Evolutionary conservation across 352 stramenopile species (phyloP).

Genomic region (Phytophthora fragariaefolia): DNA sequence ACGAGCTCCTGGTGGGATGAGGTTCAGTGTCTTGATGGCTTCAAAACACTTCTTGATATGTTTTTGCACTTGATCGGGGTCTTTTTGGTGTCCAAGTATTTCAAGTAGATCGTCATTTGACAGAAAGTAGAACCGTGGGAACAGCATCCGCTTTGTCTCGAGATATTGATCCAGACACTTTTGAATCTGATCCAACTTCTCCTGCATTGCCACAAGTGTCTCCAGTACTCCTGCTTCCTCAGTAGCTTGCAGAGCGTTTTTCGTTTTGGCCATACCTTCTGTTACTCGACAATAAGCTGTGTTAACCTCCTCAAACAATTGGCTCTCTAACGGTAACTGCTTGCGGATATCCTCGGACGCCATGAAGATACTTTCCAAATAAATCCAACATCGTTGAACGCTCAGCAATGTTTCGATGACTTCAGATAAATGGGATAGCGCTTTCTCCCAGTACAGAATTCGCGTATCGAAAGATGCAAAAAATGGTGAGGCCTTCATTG

Average conservation of each 20-base stretch:
- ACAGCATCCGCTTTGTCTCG: slow-evolving; percentile 89
- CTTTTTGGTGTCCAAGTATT: slow-evolving; percentile 88
- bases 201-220: slow-evolving; percentile 83
- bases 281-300: slow-evolving; percentile 78
- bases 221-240: slow-evolving; percentile 63
- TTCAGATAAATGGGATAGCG: slow-evolving; percentile 88
- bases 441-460: slow-evolving; percentile 91
- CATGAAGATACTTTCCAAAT: slow-evolving; percentile 96
- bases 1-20: slow-evolving; percentile 68
- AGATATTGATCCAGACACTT: slow-evolving; percentile 90
- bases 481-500: slow-evolving; percentile 95
- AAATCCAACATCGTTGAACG: slow-evolving; percentile 96
- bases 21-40: slow-evolving; percentile 83
- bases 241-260: slow-evolving; percentile 78
- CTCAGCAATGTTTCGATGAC: slow-evolving; percentile 90
- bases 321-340: slow-evolving; percentile 89
- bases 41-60: slow-evolving; percentile 94
- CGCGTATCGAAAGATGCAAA: slow-evolving; percentile 90
- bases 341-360: slow-evolving; percentile 95
- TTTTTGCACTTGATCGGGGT: slow-evolving; percentile 90
- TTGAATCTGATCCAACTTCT: slow-evolving; percentile 89
- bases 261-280: slow-evolving; percentile 74
- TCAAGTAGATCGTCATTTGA: slow-evolving; percentile 91
- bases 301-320: slow-evolving; percentile 91
- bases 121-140: slow-evolving; percentile 89